Conservation (phyloP, 306 rosid genomes). For the Castanopsis chinensis region DNA sequence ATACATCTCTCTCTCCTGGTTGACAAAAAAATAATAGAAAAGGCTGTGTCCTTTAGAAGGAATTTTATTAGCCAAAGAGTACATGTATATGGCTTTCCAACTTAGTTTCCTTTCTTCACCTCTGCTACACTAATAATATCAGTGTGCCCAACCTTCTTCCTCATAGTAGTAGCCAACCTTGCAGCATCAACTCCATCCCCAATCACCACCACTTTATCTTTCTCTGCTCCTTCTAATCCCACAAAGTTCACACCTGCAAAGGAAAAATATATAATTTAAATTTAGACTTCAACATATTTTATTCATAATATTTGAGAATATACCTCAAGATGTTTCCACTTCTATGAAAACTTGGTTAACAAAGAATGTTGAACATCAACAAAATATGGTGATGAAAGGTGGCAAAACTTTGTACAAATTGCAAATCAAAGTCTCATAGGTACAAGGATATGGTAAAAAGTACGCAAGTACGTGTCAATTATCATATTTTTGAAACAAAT, state of each 20-base stretch:
- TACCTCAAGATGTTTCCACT: too few species aligned
- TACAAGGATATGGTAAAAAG: not conserved
- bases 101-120: not conserved
- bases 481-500: not conserved
- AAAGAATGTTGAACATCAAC: too few species aligned
- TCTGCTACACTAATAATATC: not conserved
- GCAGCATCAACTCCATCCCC: constrained; percentile 9
- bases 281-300: too few species aligned
- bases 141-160: not conserved
- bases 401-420: not conserved
- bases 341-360: too few species aligned
- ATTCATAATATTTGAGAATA: too few species aligned
- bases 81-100: too few species aligned
- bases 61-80: too few species aligned
- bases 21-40: too few species aligned
- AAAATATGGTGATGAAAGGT: too few species aligned
- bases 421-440: not conserved
- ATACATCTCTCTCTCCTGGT: too few species aligned
- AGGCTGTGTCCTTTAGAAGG: too few species aligned
- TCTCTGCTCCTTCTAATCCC: not conserved
- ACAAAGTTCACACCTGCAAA: not conserved
- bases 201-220: constrained; percentile 1
- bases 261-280: too few species aligned
- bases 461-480: not conserved
- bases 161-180: not conserved